Evolutionary conservation across 306 rosid species (phyloP).

Genomic region (Cyamopsis tetragonoloba): DNA sequence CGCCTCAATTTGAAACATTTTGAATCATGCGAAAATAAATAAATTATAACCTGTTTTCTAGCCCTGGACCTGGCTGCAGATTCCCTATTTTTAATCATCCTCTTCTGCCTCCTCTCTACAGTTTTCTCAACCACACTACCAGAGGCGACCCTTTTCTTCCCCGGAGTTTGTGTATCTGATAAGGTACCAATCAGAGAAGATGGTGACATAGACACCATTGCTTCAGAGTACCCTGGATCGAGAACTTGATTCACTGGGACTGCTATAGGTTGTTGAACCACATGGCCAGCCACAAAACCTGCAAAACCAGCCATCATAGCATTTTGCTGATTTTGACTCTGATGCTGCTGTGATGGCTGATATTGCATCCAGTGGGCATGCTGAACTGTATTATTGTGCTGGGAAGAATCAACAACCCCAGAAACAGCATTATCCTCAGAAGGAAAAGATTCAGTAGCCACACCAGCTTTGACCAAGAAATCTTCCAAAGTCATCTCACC

Average conservation of each 20-base stretch:
- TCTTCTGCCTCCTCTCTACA: slow-evolving; percentile 87
- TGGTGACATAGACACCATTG: slow-evolving; percentile 43
- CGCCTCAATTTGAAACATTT: too few species aligned
- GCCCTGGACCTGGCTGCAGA: slow-evolving; percentile 98
- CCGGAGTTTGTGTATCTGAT: slow-evolving; percentile 64
- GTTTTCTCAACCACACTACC: slow-evolving; percentile 76
- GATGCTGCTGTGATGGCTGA: slow-evolving; percentile 43
- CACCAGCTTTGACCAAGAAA: slow-evolving; percentile 90
- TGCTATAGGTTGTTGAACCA: slow-evolving; percentile 49
- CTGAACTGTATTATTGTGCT: slow-evolving; percentile 42
- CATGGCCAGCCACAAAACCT: slow-evolving; percentile 56
- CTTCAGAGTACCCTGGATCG: slow-evolving; percentile 64
- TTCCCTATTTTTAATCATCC: slow-evolving; percentile 97
- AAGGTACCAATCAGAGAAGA: slow-evolving; percentile 70
- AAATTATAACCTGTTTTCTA: slow-evolving; percentile 77
- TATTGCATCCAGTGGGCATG: slow-evolving; percentile 74
- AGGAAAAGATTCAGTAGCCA: slow-evolving; percentile 50
- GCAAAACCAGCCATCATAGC: slow-evolving; percentile 58
- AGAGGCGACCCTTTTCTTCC: slow-evolving; percentile 74
- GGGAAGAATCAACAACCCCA: slow-evolving; percentile 44
- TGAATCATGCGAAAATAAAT: too few species aligned
- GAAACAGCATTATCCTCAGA: slow-evolving; percentile 31
- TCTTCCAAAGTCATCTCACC: slow-evolving; percentile 99
- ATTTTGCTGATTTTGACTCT: slow-evolving; percentile 49
- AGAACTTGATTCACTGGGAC: slow-evolving; percentile 42